Evolutionary conservation across 805 yeast species (phyloP).

Genomic region (Candida insectalens): DNA sequence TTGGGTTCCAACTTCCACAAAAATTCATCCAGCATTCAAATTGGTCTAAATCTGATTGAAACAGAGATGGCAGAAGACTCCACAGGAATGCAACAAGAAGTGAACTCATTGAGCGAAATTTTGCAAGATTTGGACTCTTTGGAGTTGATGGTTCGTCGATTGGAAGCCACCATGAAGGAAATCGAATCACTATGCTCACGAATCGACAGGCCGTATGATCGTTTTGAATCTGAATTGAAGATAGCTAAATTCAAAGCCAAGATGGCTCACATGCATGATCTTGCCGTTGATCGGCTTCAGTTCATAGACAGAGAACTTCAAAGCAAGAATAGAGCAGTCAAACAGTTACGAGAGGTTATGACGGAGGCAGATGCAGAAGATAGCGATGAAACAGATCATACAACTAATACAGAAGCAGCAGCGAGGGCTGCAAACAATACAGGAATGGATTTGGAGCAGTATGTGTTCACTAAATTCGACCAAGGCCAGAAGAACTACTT

Average conservation of each 20-base stretch:
- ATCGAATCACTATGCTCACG: slow-evolving; percentile 5
- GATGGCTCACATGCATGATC: slow-evolving; percentile 25
- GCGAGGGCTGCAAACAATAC: slow-evolving; percentile 1
- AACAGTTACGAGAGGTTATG: slow-evolving; percentile 5
- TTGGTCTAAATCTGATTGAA: slow-evolving; percentile 11
- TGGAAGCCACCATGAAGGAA: slow-evolving; percentile 11
- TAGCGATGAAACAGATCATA: background rate
- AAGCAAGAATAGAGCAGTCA: slow-evolving; percentile 13
- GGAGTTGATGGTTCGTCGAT: slow-evolving; percentile 16
- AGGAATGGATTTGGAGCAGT: slow-evolving; percentile 14
- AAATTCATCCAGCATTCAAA: slow-evolving; percentile 20
- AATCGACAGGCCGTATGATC: slow-evolving; percentile 5
- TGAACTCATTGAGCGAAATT: slow-evolving; percentile 23
- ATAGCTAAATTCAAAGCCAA: slow-evolving; percentile 30
- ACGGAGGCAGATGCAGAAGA: background rate
- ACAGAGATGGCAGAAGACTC: slow-evolving; percentile 11
- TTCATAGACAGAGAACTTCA: slow-evolving; percentile 32
- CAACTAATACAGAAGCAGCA: background rate
- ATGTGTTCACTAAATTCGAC: slow-evolving; percentile 32
- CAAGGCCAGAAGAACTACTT: slow-evolving; percentile 27
- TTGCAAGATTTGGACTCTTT: slow-evolving; percentile 27
- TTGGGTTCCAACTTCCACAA: slow-evolving; percentile 22
- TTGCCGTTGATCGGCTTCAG: slow-evolving; percentile 29
- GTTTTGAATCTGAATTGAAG: slow-evolving; percentile 2
- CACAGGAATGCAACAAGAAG: slow-evolving; percentile 29